Base-by-base conservation (phyloP, 495 filamentous ascomycete species). In the Aspergillus ellipticus region DNA sequence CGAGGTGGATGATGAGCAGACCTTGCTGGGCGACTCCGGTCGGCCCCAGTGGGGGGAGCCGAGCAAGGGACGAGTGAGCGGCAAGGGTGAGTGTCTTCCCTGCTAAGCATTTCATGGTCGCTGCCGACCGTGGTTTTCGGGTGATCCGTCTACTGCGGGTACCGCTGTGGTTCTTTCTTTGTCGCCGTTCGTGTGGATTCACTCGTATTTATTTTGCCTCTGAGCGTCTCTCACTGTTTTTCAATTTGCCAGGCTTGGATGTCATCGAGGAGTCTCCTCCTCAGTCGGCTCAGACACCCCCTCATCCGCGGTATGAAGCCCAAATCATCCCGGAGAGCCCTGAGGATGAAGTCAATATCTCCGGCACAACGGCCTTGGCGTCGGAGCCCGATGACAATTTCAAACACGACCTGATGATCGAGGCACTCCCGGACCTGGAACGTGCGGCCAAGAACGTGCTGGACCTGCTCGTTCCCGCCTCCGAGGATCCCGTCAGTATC, bases 321-420 rank as follows among this genome's bases (percentile, higher is more conserved):
- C 46, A 54, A 10, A 41, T 56, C 15, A 53, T 69, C 1, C 64
- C 59, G 6, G 68, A 70, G 17, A 69, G 69, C 8, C 67, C 68
- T 0, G 72, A 76, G 31, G 73, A 69, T 39, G 61, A 63, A 22
- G 61, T 49, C 52, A 73, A 78, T 45, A 67, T 76, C 33, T 74
- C 75, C 16, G 75, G 75, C 13, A 73, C 72, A 2, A 78, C 75
- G 0, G 58, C 75, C 41, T 39, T 71, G 3, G 61, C 62, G 0
- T 64, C 64, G 9, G 71, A 73, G 45, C 54, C 57, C 0, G 62
- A 72, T 50, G 53, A 53, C 10, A 59, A 65, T 15, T 21, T 62
- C 5, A 62, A 73, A 22, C 54, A 61, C 0, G 59, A 70, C 26
- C 52, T 66, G 35, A 66, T 75, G 67, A 49, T 68, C 5, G 69